phyloP scores from a whole-genome alignment of 495 filamentous ascomycete species.

The Hyaloscypha bicolor region DNA sequence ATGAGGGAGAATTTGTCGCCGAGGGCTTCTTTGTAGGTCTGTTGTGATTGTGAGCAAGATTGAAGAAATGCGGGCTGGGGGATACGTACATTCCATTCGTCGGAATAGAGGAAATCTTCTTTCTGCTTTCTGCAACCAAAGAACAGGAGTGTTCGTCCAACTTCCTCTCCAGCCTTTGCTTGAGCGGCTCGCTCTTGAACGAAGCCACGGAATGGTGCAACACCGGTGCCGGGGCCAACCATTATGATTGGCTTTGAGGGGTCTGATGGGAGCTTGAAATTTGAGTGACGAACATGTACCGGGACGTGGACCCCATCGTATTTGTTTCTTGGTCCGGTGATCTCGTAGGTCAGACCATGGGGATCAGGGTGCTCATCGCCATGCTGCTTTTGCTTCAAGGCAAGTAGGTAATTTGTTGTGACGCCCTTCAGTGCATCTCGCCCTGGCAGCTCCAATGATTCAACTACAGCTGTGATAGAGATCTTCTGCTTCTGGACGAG shows the following conservation, averaged over 20 bases:
- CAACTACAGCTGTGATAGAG: conserved; percentile 93
- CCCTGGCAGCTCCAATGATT: conserved; percentile 75
- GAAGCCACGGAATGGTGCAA: conserved; percentile 94
- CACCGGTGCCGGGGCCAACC: conserved; percentile 95
- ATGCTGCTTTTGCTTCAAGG: conserved; percentile 96
- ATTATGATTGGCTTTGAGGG: conserved; percentile 92
- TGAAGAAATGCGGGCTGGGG: conserved; percentile 5
- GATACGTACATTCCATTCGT: conserved; percentile 86
- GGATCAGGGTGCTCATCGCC: conserved; percentile 84
- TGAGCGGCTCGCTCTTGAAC: conserved; percentile 88
- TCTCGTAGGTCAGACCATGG: conserved; percentile 85
- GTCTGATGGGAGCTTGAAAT: conserved; percentile 98
- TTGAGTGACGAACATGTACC: conserved; percentile 95
- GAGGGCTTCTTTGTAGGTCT: conserved; percentile 81
- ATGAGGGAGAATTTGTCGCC: conserved; percentile 86
- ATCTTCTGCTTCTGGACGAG: conserved; percentile 91
- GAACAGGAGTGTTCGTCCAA: conserved; percentile 90
- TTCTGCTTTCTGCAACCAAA: conserved; percentile 84
- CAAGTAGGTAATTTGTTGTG: conserved; percentile 94
- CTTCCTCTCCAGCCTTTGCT: conserved; percentile 76
- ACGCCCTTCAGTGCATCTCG: conserved; percentile 85
- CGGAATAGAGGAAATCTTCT: conserved; percentile 91
- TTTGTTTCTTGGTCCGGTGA: conserved; percentile 91
- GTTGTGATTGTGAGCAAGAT: neutral
- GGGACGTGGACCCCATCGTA: conserved; percentile 96